phyloP scores from a whole-genome alignment of 1,284 basidiomycete species.

The Cryptococcus amylolentus region DNA sequence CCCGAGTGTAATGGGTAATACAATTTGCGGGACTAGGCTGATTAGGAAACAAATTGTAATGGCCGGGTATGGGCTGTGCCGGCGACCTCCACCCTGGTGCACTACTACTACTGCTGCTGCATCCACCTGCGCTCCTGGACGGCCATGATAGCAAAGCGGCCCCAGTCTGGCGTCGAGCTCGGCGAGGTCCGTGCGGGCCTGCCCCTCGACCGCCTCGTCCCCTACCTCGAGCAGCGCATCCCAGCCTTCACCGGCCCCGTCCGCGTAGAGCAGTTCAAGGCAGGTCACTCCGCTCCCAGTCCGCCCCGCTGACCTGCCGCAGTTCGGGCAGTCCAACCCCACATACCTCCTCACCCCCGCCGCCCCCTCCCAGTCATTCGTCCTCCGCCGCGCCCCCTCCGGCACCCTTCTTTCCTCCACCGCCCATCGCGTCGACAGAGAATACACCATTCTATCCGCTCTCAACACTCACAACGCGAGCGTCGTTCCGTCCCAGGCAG shows the following conservation, averaged over 20 bases:
- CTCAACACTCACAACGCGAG: constrained; percentile 66
- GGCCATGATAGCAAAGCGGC: not conserved
- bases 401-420: constrained; percentile 80
- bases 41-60: not conserved
- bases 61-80: not conserved
- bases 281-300: constrained; percentile 48
- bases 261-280: constrained; percentile 85
- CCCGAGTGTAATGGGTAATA: not conserved
- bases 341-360: constrained; percentile 61
- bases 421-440: constrained; percentile 90
- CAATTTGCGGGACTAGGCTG: not conserved
- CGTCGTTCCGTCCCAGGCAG: constrained; percentile 27
- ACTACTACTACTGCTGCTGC: not conserved
- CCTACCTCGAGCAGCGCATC: constrained; percentile 63
- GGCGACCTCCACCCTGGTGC: not conserved
- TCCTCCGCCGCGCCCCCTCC: constrained; percentile 90
- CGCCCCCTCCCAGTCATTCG: constrained; percentile 45
- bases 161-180: constrained; percentile 15
- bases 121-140: not conserved
- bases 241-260: constrained; percentile 64
- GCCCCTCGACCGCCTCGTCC: constrained; percentile 62
- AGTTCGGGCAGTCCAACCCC: constrained; percentile 93
- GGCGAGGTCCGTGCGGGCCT: constrained; percentile 62
- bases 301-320: not conserved
- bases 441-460: constrained; percentile 75